Evolutionary conservation across 2,329 filamentous ascomycete genomes (phyloP), one percentile per base, ranked within the genome.

Genomic region (Parascedosporium putredinis): DNA sequence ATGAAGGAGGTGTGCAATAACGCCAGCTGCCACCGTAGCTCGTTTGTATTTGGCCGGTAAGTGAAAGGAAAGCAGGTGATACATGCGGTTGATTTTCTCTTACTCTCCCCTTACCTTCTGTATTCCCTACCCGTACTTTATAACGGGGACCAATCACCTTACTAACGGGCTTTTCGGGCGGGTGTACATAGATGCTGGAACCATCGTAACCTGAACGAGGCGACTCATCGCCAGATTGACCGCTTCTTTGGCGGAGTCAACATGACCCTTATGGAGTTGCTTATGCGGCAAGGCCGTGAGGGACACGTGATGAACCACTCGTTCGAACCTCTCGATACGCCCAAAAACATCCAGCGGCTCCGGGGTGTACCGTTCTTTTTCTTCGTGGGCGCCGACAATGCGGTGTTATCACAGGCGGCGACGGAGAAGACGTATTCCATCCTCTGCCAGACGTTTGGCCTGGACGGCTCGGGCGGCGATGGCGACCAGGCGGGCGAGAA

Each of bases 171-270:
- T n/a, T n/a, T n/a, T n/a, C n/a, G n/a, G n/a, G n/a, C n/a, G 23
- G 14, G 14, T 20, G 2, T 18, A 16, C 27, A 2, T 24, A 52
- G 52, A 18, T 77, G 71, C 62, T 86, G 80, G 80, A 79, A 74
- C 57, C 81, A 85, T 61, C 60, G 56, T 3, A 84, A 84, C 60
- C 71, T 84, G 25, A 84, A 83, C 64, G 76, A 78, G 63, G 78
- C 74, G 3, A 85, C 81, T 2, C 81, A 84, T 62, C 65, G 72
- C 1, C 74, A 81, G 57, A 73, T 83, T 44, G 72, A 79, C 59
- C 70, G 73, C 27, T 79, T 83, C 63, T 76, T 84, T 51, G 76
- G 76, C 55, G 81, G 81, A 49, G 73, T 79, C 49, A 78, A 76
- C 60, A 82, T 82, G 76, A 71, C 68, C 1, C 64, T 76, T 52